Conservation (phyloP, 148 eudicot species). For the Rhododendron vialii region DNA sequence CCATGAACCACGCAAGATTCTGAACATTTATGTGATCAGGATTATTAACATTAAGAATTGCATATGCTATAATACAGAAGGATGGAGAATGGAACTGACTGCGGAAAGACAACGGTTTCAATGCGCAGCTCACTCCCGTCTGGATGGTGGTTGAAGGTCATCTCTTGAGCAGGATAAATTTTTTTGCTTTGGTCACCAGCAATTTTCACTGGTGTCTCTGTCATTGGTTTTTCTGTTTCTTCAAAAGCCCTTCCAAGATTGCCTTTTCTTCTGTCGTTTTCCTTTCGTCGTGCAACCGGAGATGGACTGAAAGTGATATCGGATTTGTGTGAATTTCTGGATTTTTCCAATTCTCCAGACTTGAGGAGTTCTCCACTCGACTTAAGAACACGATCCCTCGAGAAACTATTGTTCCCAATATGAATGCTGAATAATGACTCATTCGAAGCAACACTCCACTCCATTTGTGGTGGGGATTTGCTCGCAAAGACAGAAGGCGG, state of each 20-base stretch:
- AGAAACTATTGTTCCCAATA: not conserved
- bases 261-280: not conserved
- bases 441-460: conserved; percentile 11
- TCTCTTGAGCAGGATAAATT: not conserved
- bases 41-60: not conserved
- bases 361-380: not conserved
- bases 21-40: not conserved
- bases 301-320: not conserved
- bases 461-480: conserved; percentile 2
- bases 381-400: not conserved
- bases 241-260: not conserved
- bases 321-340: not conserved
- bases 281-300: not conserved
- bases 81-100: conserved; percentile 4
- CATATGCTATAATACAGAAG: not conserved
- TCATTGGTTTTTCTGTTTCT: not conserved
- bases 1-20: not conserved
- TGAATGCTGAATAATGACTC: conserved; percentile 11
- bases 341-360: not conserved
- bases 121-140: not conserved
- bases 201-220: not conserved
- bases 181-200: not conserved
- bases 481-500: not conserved
- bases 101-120: not conserved
- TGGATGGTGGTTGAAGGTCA: not conserved